These are phyloP conservation scores for Byssothecium circinans DNA, from an alignment of 2,329 filamentous ascomycete genomes.

Conservation along the genomic window DNA sequence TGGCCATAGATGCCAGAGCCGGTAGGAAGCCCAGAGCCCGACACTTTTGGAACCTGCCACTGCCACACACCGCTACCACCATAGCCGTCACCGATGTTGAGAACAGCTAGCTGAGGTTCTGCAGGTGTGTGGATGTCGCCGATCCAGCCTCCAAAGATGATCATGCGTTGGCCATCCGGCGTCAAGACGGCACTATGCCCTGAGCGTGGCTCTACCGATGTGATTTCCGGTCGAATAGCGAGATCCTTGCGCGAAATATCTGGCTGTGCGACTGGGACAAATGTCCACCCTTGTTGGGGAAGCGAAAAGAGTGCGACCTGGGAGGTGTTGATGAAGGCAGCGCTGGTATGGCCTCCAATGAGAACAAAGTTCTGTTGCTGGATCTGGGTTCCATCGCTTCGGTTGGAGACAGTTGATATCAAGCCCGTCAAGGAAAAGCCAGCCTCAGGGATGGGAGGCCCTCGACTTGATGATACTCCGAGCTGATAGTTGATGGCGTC, in stretches of 20 bases:
- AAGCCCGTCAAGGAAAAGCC: conserved; percentile 82
- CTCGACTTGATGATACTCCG: conserved; percentile 55
- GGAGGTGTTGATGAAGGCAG: conserved; percentile 92
- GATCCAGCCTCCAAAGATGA: conserved; percentile 91
- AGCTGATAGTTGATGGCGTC: conserved; percentile 50
- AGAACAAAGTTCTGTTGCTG: conserved; percentile 79
- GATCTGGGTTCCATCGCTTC: conserved; percentile 62
- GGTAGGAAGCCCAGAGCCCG: conserved; percentile 45
- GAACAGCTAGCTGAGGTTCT: conserved; percentile 75
- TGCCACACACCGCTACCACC: conserved; percentile 64
- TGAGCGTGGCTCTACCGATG: conserved; percentile 73
- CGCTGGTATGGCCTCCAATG: conserved; percentile 79
- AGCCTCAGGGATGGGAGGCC: conserved; percentile 76
- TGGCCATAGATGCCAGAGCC: conserved; percentile 62
- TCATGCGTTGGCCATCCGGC: conserved; percentile 73
- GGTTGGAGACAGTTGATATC: conserved; percentile 68
- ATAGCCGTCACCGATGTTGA: conserved; percentile 75
- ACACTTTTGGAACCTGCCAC: conserved; percentile 65
- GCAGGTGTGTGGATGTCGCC: conserved; percentile 76
- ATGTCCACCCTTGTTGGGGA: conserved; percentile 85
- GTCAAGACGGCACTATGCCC: conserved; percentile 85
- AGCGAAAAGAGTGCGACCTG: conserved; percentile 84
- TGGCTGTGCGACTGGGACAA: conserved; percentile 65
- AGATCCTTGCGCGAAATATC: conserved; percentile 58
- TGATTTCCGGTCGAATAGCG: conserved; percentile 50